These are phyloP conservation scores for Coemansia sp. DNA, from an alignment of 192 early-diverging fungal genomes.

Conservation along the genomic window DNA sequence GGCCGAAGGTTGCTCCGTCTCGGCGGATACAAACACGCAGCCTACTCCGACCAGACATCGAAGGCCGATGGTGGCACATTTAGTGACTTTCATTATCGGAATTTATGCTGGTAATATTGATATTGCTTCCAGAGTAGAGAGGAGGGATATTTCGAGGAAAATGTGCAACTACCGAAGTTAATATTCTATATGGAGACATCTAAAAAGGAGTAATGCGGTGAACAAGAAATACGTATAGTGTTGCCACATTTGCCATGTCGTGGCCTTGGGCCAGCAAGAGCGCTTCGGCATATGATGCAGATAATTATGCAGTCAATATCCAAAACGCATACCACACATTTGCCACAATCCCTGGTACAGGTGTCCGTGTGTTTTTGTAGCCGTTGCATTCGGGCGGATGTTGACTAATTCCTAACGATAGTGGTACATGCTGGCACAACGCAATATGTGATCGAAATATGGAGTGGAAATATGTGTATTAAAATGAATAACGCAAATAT, in stretches of 20 bases:
- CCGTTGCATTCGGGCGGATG: too few species aligned
- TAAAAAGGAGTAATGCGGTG: too few species aligned
- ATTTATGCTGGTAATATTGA: background rate
- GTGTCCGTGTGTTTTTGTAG: too few species aligned
- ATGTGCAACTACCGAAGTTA: background rate
- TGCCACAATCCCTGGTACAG: background rate
- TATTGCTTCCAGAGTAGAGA: too few species aligned
- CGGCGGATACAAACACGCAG: constrained; percentile 4
- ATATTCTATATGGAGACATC: background rate
- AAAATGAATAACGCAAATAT: background rate
- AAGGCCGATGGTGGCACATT: constrained; percentile 10
- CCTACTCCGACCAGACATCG: constrained; percentile 4
- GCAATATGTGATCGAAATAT: background rate
- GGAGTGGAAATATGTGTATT: background rate
- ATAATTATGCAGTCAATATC: background rate
- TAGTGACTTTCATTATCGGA: background rate
- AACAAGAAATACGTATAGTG: too few species aligned
- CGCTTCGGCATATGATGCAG: background rate
- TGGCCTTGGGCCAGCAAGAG: too few species aligned
- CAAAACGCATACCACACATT: constrained; percentile 14
- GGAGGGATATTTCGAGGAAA: background rate
- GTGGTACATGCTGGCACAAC: too few species aligned
- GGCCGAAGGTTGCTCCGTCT: background rate
- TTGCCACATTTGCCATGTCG: too few species aligned
- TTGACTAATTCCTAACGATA: too few species aligned